These are phyloP conservation scores for Hypoxylon intermedium DNA, from an alignment of 495 filamentous ascomycete species.

Conservation along the genomic window DNA sequence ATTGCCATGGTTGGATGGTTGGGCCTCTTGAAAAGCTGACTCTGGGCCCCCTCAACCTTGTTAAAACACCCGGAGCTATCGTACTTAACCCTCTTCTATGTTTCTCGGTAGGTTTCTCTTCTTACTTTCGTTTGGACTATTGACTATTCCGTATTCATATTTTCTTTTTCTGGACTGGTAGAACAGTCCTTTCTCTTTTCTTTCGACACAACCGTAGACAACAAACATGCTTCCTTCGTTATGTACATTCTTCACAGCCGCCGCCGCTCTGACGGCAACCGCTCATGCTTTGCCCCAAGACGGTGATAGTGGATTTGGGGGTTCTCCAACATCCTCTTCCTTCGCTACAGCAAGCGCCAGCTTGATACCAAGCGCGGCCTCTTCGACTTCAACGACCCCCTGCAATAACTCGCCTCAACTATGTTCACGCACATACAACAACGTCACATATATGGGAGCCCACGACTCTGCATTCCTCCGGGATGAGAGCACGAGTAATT, in stretches of 20 bases:
- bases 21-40: not conserved
- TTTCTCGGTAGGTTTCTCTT: constrained; percentile 17
- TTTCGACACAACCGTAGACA: constrained; percentile 6
- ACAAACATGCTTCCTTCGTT: constrained; percentile 40
- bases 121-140: constrained; percentile 1
- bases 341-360: constrained; percentile 25
- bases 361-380: constrained; percentile 20
- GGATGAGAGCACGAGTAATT: constrained; percentile 57
- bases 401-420: constrained; percentile 74
- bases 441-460: constrained; percentile 71
- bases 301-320: constrained; percentile 22
- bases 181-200: not conserved
- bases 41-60: constrained; percentile 4
- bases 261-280: constrained; percentile 35
- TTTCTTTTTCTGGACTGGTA: not conserved
- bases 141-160: not conserved
- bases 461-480: constrained; percentile 73
- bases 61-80: constrained; percentile 6
- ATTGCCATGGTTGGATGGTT: not conserved
- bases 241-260: constrained; percentile 25
- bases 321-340: constrained; percentile 20
- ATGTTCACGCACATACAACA: constrained; percentile 67
- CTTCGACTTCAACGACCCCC: constrained; percentile 38
- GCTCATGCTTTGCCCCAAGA: constrained; percentile 38
- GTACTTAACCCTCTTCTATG: constrained; percentile 13